Conservation (phyloP, 306 rosid species). For the Alnus glutinosa region DNA sequence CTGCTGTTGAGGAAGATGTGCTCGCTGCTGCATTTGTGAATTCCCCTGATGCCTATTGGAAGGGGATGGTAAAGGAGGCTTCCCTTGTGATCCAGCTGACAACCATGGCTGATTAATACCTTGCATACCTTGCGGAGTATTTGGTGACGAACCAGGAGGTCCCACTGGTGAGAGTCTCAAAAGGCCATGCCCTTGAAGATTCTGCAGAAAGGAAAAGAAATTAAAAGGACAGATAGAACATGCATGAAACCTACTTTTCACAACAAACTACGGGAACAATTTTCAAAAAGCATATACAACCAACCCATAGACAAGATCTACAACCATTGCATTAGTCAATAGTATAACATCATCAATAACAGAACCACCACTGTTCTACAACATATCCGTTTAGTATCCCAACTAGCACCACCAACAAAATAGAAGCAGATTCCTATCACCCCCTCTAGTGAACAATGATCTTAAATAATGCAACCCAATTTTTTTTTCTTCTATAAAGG, state of each 20-base stretch:
- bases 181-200: conserved; percentile 78
- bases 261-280: not conserved
- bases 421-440: not conserved
- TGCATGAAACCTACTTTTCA: not conserved
- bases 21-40: conserved; percentile 68
- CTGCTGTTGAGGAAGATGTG: conserved; percentile 64
- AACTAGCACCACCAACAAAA: not conserved
- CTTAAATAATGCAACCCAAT: not conserved
- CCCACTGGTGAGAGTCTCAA: conserved; percentile 66
- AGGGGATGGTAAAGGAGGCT: conserved; percentile 85
- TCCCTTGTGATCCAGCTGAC: conserved; percentile 80
- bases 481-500: no score
- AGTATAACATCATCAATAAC: not conserved
- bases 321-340: not conserved
- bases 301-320: conserved; percentile 3
- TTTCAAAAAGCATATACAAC: not conserved
- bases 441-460: not conserved
- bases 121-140: conserved; percentile 61
- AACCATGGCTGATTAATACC: conserved; percentile 87
- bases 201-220: conserved; percentile 44
- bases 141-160: conserved; percentile 63
- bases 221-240: conserved; percentile 16
- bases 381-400: not conserved
- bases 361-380: not conserved
- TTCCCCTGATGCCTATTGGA: conserved; percentile 74